Evolutionary conservation across 305 asterid genomes (phyloP).

Genomic region (Ilex paraguariensis): DNA sequence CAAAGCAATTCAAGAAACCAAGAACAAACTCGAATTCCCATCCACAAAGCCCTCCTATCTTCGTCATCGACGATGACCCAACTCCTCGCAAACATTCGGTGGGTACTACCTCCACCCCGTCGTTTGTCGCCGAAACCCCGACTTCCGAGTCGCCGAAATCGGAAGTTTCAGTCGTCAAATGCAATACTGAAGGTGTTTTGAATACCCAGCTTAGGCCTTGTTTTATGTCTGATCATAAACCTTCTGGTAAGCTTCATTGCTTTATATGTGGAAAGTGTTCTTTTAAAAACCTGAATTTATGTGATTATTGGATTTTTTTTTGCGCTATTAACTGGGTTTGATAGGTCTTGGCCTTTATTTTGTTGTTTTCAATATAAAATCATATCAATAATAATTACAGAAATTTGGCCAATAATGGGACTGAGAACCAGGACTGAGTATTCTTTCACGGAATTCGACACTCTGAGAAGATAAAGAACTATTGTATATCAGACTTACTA

Average conservation of each 20-base stretch:
- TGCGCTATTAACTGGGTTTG: too few relatives aligned
- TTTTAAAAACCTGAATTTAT: neutral
- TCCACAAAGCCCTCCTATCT: slow-evolving; percentile 33
- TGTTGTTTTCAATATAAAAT: too few relatives aligned
- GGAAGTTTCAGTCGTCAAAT: slow-evolving; percentile 30
- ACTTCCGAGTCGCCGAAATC: slow-evolving; percentile 19
- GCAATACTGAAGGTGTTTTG: slow-evolving; percentile 16
- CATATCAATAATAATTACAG: too few relatives aligned
- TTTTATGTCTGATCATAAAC: slow-evolving; percentile 18
- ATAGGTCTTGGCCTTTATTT: too few relatives aligned
- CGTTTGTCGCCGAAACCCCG: slow-evolving; percentile 53
- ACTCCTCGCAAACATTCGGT: slow-evolving; percentile 29
- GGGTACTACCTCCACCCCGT: slow-evolving; percentile 20
- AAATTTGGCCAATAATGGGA: too few relatives aligned
- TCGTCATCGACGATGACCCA: slow-evolving; percentile 51
- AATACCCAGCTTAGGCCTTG: slow-evolving; percentile 15
- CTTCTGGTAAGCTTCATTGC: slow-evolving; percentile 37
- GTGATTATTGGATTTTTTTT: too few relatives aligned
- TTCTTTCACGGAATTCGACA: too few relatives aligned
- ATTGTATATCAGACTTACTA: too few relatives aligned
- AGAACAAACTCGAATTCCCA: slow-evolving; percentile 24
- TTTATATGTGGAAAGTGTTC: neutral
- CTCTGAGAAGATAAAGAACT: too few relatives aligned
- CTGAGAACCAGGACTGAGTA: too few relatives aligned
- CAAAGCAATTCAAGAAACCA: slow-evolving; percentile 35